Base-by-base conservation (phyloP, 2,329 filamentous ascomycete genomes). In the Aspergillus latus region DNA sequence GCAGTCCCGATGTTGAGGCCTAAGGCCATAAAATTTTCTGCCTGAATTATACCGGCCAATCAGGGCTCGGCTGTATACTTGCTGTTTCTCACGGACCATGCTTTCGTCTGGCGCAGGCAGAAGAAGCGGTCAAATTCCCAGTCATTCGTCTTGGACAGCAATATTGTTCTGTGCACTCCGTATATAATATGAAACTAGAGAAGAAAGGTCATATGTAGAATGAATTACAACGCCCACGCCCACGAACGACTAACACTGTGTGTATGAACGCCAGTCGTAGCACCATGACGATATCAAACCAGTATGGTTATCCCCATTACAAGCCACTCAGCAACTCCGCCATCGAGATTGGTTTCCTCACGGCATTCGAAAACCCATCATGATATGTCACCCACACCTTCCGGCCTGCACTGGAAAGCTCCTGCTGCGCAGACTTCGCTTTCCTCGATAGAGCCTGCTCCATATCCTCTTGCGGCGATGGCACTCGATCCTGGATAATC, bases 281-380 rank as follows among this genome's bases (percentile, higher is more conserved):
- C 34, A 13, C 34, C 34, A 37, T 13, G 13, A 13, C 8, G 2
- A 37, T 37, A 37, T 13, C 34, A 37, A 37, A 37, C 10, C 8
- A 13, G 11, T 5, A 7, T n/a, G 13, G 34, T 7, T 11, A 37
- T 37, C 8, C 1, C 10, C 10, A 37, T 32, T 62, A 72, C 32
- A 78, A 61, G 10, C 75, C 75, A 15, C 70, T 71, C 79, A 96
- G 75, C 65, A 97, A 83, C 72, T 96, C 92, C 59, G 84, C 82
- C 71, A 96, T 72, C 7, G 89, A 89, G 59, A 97, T 86, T 2
- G 91, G 90, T 72, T 96, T 96, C 72, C 89, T 82, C 59, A 97
- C 92, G 9, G 92, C 92, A 80, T 97, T 96, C 54, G 91, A 94
- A 70, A 91, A 86, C 0, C 92, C 92, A 76, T 97, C 92, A 67